Conservation (phyloP, 2,329 filamentous ascomycete genomes). For the Aspergillus unguis region DNA sequence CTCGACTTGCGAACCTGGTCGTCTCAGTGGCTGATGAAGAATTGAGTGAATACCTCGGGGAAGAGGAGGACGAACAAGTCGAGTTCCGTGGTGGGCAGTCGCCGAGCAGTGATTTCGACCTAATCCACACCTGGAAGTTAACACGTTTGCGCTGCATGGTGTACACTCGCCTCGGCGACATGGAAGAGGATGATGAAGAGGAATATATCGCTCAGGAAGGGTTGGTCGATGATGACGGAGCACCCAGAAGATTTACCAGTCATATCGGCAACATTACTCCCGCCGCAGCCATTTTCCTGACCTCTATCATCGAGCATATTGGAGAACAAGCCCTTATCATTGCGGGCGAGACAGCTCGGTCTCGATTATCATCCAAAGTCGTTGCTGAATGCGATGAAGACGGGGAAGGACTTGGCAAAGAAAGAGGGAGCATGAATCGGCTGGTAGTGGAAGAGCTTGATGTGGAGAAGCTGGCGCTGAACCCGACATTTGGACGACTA, state of each 20-base stretch:
- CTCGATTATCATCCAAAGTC: conserved; percentile 29
- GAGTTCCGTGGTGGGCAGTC: conserved; percentile 53
- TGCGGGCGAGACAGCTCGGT: conserved; percentile 74
- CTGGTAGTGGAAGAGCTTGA: conserved; percentile 86
- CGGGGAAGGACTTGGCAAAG: conserved; percentile 38
- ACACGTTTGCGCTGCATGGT: conserved; percentile 95
- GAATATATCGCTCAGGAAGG: conserved; percentile 78
- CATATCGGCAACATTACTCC: conserved; percentile 71
- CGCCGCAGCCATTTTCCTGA: conserved; percentile 91
- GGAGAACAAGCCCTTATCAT: conserved; percentile 88
- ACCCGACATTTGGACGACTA: conserved; percentile 79
- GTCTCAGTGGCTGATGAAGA: conserved; percentile 82
- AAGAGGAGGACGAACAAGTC: conserved; percentile 70
- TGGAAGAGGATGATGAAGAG: conserved; percentile 98
- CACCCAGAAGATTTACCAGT: conserved; percentile 56
- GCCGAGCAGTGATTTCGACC: conserved; percentile 67
- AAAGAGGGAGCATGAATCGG: conserved; percentile 53
- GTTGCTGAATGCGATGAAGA: conserved; percentile 58
- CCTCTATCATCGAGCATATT: conserved; percentile 89
- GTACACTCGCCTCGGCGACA: conserved; percentile 90
- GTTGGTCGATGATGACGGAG: conserved; percentile 56
- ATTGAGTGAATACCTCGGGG: conserved; percentile 80
- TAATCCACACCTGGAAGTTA: conserved; percentile 92
- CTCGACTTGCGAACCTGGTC: conserved; percentile 80
- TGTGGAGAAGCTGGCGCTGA: conserved; percentile 88